Evolutionary conservation across 768 basidiomycete genomes (phyloP).

Genomic region (Amanita phalloides): DNA sequence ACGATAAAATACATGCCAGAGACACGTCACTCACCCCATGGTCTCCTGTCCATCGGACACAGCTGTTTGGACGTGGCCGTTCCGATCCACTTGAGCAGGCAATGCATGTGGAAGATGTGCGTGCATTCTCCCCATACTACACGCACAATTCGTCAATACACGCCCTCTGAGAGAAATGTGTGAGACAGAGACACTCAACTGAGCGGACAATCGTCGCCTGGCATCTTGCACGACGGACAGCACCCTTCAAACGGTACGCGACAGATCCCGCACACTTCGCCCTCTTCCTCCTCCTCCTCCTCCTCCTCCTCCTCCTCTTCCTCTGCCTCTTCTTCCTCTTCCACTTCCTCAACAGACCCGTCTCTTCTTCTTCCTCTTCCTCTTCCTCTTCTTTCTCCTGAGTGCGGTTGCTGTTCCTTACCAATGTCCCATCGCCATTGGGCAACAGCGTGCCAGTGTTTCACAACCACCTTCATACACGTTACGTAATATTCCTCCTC

Average conservation of each 20-base stretch:
- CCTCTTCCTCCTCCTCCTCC: conserved; percentile 30
- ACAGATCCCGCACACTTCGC: conserved; percentile 77
- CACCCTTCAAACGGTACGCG: conserved; percentile 88
- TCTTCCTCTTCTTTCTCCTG: conserved; percentile 35
- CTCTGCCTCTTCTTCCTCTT: conserved; percentile 40
- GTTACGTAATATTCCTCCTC: conserved; percentile 4
- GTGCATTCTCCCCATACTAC: conserved; percentile 89
- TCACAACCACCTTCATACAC: conserved; percentile 71
- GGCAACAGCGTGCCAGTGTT: conserved; percentile 82
- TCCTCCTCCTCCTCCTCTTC: conserved; percentile 6
- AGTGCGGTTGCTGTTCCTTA: conserved; percentile 19
- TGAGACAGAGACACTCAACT: conserved; percentile 29
- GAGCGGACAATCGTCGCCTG: conserved; percentile 91
- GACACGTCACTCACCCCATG: conserved; percentile 62
- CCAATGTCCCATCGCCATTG: conserved; percentile 81
- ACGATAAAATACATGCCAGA: neutral
- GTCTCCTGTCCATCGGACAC: conserved; percentile 95
- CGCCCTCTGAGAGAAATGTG: too few relatives aligned
- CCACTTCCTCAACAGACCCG: too few relatives aligned
- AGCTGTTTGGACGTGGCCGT: conserved; percentile 86
- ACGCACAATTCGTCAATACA: too few relatives aligned
- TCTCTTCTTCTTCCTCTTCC: conserved; percentile 36
- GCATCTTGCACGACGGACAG: conserved; percentile 93
- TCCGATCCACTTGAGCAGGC: conserved; percentile 91
- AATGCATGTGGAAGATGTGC: conserved; percentile 99